A percentile compares a stretch with the other conserved stretches of the same genome.
phyloP scores from a whole-genome alignment of 441 rosid species.

The Eruca vesicaria region DNA sequence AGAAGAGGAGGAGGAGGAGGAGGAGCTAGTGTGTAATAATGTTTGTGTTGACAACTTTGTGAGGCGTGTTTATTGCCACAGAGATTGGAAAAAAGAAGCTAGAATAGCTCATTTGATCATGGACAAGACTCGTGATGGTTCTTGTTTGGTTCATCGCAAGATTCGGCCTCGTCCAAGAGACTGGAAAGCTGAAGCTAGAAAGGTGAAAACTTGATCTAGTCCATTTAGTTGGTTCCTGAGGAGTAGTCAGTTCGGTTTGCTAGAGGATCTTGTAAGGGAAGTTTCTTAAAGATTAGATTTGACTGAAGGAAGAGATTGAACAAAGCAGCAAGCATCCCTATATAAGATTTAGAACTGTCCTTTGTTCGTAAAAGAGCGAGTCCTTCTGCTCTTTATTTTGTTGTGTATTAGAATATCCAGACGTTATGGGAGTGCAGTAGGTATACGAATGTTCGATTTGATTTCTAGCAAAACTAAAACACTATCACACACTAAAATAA shows the following conservation, averaged over 20 bases:
- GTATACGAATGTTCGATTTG: neutral
- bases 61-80: constrained; percentile 43
- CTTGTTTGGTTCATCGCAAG: constrained; percentile 17
- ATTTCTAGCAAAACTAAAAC: neutral
- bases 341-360: neutral
- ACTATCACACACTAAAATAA: neutral
- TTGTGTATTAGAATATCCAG: neutral
- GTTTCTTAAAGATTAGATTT: neutral
- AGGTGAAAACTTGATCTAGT: constrained; percentile 37
- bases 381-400: neutral
- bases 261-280: neutral
- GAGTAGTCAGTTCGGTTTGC: constrained; percentile 1
- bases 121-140: constrained; percentile 31
- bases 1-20: constrained; percentile 17
- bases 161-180: constrained; percentile 47
- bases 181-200: constrained; percentile 86
- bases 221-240: constrained; percentile 1
- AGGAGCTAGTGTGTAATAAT: constrained; percentile 16
- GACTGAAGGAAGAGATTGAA: neutral
- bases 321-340: neutral
- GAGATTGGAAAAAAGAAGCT: constrained; percentile 82
- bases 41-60: constrained; percentile 31
- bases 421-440: neutral
- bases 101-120: constrained; percentile 45
- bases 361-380: neutral